A percentile compares a stretch with the other conserved stretches of the same genome.
Evolutionary conservation across 2,329 filamentous ascomycete genomes (phyloP).

Genomic region (Trichoderma gracile): DNA sequence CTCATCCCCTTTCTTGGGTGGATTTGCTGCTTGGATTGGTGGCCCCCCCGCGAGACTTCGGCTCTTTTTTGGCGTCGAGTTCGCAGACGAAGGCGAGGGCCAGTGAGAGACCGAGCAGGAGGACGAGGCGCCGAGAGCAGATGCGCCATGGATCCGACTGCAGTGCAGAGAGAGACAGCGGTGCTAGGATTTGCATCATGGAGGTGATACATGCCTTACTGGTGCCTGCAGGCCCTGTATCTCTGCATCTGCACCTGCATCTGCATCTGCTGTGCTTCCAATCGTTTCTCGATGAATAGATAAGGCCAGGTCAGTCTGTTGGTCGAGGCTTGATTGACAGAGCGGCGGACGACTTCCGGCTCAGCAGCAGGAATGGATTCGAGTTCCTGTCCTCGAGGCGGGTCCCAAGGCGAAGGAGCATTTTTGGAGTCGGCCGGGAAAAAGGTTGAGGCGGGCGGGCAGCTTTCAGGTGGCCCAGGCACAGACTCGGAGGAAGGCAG

Average conservation of each 20-base stretch:
- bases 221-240: slow-evolving; percentile 2
- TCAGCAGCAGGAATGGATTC: slow-evolving; percentile 12
- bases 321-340: background rate
- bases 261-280: background rate
- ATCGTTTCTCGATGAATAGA: no score
- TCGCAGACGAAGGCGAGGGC: slow-evolving; percentile 4
- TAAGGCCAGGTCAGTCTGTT: background rate
- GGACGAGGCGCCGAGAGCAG: background rate
- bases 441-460: slow-evolving; percentile 12
- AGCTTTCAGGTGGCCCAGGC: background rate
- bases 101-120: background rate
- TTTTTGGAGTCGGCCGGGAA: background rate
- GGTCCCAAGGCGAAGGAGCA: no score
- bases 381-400: slow-evolving; percentile 13
- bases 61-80: slow-evolving; percentile 11
- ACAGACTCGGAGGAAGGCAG: background rate
- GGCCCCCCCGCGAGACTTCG: slow-evolving; percentile 12
- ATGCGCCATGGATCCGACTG: slow-evolving; percentile 1
- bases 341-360: no score
- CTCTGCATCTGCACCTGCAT: background rate
- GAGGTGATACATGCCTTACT: background rate
- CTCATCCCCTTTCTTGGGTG: slow-evolving; percentile 24
- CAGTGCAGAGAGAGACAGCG: background rate
- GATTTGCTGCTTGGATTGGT: slow-evolving; percentile 6
- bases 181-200: no score